Percentiles rank a stretch among this genome's conserved stretches.
Conservation (phyloP, 2,329 filamentous ascomycete genomes). For the Aspergillus sp. region DNA sequence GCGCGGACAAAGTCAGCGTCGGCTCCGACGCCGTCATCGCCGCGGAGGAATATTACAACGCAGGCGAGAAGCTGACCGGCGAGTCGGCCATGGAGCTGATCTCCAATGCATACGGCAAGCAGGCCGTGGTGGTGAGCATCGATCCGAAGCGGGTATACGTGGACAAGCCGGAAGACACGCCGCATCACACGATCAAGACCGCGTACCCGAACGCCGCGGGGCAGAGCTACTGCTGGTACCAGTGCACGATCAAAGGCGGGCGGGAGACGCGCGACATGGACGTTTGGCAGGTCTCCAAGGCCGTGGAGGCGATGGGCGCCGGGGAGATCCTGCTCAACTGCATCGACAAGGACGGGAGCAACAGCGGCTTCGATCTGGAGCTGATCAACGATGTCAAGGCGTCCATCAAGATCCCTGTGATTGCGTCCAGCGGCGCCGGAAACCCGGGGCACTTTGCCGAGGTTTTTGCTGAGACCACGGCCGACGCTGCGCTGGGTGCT, state of each 20-base stretch:
- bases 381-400: slow-evolving; percentile 79
- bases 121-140: slow-evolving; percentile 91
- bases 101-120: slow-evolving; percentile 83
- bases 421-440: slow-evolving; percentile 87
- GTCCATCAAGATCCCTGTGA: slow-evolving; percentile 84
- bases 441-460: slow-evolving; percentile 80
- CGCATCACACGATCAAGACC: slow-evolving; percentile 68
- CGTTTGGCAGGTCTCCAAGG: slow-evolving; percentile 75
- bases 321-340: slow-evolving; percentile 95
- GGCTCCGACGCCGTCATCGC: slow-evolving; percentile 89
- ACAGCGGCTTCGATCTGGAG: slow-evolving; percentile 89
- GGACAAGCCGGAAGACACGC: slow-evolving; percentile 54
- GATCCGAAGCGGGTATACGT: slow-evolving; percentile 92
- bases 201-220: slow-evolving; percentile 60
- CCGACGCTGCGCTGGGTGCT: slow-evolving; percentile 87
- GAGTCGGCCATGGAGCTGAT: slow-evolving; percentile 94
- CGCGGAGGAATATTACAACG: slow-evolving; percentile 78
- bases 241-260: slow-evolving; percentile 92
- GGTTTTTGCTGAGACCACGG: slow-evolving; percentile 75
- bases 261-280: slow-evolving; percentile 90
- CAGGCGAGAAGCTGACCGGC: slow-evolving; percentile 60
- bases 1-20: slow-evolving; percentile 95
- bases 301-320: slow-evolving; percentile 90
- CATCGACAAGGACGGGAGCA: slow-evolving; percentile 93
- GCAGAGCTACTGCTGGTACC: slow-evolving; percentile 86